Base-by-base conservation (phyloP, 1,139 yeast species). In the Schizosaccharomyces versatilis region DNA sequence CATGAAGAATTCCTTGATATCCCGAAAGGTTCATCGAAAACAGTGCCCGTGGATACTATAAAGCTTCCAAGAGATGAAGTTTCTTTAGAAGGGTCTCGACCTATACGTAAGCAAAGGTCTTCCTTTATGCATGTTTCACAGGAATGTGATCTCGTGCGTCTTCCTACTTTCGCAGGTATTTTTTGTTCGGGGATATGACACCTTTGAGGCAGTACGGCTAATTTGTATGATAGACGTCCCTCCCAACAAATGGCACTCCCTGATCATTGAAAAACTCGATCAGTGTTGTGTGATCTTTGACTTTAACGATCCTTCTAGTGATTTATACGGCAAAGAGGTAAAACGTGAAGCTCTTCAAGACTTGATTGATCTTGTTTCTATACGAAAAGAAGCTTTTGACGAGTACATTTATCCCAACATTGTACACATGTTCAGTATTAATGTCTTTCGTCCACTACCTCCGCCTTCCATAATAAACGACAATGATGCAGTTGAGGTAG, bases 241-340 rank as follows among this genome's bases (percentile, higher is more conserved):
- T 8, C 12, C 32, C 14, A 44, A 17, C 32, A 32, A 17, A 44
- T 44, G 49, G 49, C 49, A 44, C 32, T 44, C 49, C 1, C 6
- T 44, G 49, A 36, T 36, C 14, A 19, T 44, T 32, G 49, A 82
- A 62, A 90, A 90, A 65, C 80, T 88, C 56, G 95, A 86, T 63
- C 98, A 93, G 69, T 90, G 98, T 72, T 84, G 84, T 66, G 79
- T 86, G 48, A 79, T 90, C 72, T 90, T 90, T 70, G 96, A 90
- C 69, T 90, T 90, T 66, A 78, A 79, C 64, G 97, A 90, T 67
- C 95, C 97, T 7, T 82, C 95, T 10, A 79, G 80, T 58, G 97
- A 90, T 67, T 78, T 86, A 56, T 78, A 84, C 62, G 96, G 97
- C 54, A 90, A 90, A 66, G 97, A 90, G 66, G 77, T 88, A 64